Conservation (phyloP, 495 filamentous ascomycete genomes). For the Extremus antarcticus region DNA sequence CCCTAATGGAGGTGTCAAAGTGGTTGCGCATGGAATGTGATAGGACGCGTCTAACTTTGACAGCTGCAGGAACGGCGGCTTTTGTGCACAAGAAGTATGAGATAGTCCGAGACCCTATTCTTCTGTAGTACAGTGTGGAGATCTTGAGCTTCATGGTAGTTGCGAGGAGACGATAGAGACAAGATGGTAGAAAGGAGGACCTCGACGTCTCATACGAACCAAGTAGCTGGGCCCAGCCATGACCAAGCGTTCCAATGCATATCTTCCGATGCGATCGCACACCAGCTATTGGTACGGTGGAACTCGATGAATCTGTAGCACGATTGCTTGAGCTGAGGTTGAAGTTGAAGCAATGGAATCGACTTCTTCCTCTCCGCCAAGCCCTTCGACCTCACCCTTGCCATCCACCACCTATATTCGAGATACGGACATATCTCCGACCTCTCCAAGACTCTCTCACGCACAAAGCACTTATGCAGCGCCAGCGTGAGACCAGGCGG, state of each 20-base stretch:
- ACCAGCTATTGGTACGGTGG: too few species aligned
- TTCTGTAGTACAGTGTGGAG: too few species aligned
- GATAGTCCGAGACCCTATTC: too few species aligned
- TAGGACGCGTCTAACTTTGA: conserved; percentile 1
- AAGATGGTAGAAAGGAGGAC: not conserved
- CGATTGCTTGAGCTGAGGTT: too few species aligned
- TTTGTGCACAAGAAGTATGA: not conserved
- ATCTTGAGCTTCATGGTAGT: not conserved
- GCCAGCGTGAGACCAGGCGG: not conserved
- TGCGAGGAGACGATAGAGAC: not conserved
- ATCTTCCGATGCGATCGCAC: too few species aligned
- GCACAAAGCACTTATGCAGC: too few species aligned
- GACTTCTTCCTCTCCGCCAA: not conserved
- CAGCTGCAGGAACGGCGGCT: not conserved
- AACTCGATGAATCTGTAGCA: too few species aligned
- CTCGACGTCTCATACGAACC: not conserved
- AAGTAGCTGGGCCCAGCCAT: not conserved
- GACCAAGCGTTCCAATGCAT: not conserved
- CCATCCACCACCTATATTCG: too few species aligned
- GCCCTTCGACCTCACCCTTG: not conserved
- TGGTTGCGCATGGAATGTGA: conserved; percentile 6
- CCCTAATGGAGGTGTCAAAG: not conserved
- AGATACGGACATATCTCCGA: too few species aligned
- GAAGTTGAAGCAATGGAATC: too few species aligned
- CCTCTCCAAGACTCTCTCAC: too few species aligned